These are phyloP conservation scores for Thymus quinquecostatus DNA, from an alignment of 257 asterid genomes.

Conservation along the genomic window DNA sequence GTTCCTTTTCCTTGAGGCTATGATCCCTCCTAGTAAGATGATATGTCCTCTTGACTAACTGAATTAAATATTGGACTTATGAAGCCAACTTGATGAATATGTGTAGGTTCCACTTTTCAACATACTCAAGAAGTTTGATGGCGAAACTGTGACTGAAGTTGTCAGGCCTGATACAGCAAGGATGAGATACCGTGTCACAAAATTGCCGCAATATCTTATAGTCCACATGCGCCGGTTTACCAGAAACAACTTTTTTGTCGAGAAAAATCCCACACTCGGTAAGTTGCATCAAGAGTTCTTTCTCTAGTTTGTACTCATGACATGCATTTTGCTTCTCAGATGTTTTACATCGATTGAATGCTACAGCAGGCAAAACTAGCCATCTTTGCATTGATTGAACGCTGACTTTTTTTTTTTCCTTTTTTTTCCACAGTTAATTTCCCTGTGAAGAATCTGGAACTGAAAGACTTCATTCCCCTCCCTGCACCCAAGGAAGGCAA, in stretches of 20 bases:
- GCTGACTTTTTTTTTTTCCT: neutral
- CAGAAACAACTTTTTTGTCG: conserved; percentile 89
- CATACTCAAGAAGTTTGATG: conserved; percentile 93
- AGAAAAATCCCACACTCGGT: conserved; percentile 99
- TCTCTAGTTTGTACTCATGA: neutral
- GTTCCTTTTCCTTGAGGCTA: conserved; percentile 20
- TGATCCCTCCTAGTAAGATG: conserved; percentile 1
- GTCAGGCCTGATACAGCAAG: conserved; percentile 91
- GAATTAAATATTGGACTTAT: neutral
- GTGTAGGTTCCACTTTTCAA: conserved; percentile 93
- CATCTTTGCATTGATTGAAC: neutral
- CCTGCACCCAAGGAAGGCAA: conserved; percentile 67
- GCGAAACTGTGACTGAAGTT: conserved; percentile 89
- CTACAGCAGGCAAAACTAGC: conserved; percentile 5
- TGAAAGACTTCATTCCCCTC: conserved; percentile 87
- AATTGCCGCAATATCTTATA: conserved; percentile 76
- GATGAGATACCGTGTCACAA: conserved; percentile 91
- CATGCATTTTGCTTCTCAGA: conserved; percentile 21
- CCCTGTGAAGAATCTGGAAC: conserved; percentile 97
- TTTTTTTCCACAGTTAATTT: conserved; percentile 59
- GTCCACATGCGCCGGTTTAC: conserved; percentile 94
- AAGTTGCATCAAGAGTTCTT: conserved; percentile 16
- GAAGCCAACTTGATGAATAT: conserved; percentile 17
- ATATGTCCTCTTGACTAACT: conserved; percentile 15
- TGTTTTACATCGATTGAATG: neutral